These are phyloP conservation scores for Micromonas commoda DNA, from an alignment of 139 green algal species.

Conservation along the genomic window DNA sequence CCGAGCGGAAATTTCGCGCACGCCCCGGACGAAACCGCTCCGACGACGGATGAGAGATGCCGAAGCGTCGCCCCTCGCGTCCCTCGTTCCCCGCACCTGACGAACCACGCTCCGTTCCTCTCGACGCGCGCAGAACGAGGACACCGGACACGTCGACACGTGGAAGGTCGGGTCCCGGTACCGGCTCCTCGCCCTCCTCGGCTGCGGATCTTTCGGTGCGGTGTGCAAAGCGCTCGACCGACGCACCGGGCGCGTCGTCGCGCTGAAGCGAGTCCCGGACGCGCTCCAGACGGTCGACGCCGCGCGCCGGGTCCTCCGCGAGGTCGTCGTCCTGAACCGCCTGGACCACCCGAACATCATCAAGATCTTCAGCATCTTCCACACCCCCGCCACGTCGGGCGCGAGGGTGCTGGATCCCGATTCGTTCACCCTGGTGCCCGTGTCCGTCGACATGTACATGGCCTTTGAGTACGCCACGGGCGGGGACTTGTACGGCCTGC, in stretches of 20 bases:
- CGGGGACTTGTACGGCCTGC: constrained; percentile 58
- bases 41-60: too few species aligned
- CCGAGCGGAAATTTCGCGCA: too few species aligned
- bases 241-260: constrained; percentile 28
- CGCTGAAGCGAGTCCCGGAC: constrained; percentile 39
- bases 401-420: not conserved
- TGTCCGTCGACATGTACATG: constrained; percentile 75
- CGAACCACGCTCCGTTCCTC: too few species aligned
- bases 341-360: constrained; percentile 77
- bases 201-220: constrained; percentile 59
- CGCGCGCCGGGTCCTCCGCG: constrained; percentile 68
- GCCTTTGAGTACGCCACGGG: constrained; percentile 63
- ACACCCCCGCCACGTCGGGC: constrained; percentile 44
- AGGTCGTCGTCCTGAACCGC: constrained; percentile 83
- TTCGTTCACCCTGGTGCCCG: constrained; percentile 50
- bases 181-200: constrained; percentile 52
- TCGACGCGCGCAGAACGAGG: too few species aligned
- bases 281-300: constrained; percentile 25
- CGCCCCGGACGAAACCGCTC: too few species aligned
- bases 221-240: constrained; percentile 61
- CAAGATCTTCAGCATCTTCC: constrained; percentile 64
- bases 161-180: constrained; percentile 57
- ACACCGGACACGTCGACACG: not conserved
- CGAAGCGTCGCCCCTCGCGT: too few species aligned
- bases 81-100: too few species aligned